Base-by-base conservation (phyloP, 805 yeast species). In the Saccharomycopsis malanga region DNA sequence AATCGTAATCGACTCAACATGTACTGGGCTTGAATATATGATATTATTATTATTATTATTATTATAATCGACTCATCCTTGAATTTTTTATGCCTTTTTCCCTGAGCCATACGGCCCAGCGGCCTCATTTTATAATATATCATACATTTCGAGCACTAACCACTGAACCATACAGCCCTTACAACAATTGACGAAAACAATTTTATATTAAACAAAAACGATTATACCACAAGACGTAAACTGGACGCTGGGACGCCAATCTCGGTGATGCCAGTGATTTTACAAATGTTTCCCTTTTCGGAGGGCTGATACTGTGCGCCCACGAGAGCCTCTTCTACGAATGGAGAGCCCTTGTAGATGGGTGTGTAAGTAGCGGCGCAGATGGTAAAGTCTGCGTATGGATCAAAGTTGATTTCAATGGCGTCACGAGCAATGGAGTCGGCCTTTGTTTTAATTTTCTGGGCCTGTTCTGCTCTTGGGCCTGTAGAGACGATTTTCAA, bases 231-330 rank as follows among this genome's bases (percentile, higher is more conserved):
- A 30, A 69, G 52, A 54, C 94, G 79, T 59, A 91, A 73, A 20
- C 98, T 98, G 10, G 96, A 83, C 9, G 95, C 93, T 17, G 93
- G 86, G 14, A 91, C 87, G 17, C 98, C 99, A 54, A 93, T 79
- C 45, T 73, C 69, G 3, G 96, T 83, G 52, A 94, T 70, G 43
- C 72, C 64, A 1, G 97, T 84, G 53, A 93, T 79, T 42, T 67
- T 68, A 67, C 95, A 91, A 32, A 87, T 59, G 57, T 77, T 76
- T 44, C 96, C 98, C 70, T 83, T 81, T 61, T 80, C 83, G 48
- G 77, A 72, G 5, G 79, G 71, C 55, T 83, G 84, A 61, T 93
- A 94, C 61, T 76, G 79, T 46, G 98, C 95, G 46, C 95, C 95
- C 21, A 95, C 87, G 55, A 94, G 69, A 15, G 95, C 87, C 60